Evolutionary conservation across 805 yeast species (phyloP).

Genomic region (Danielozyma ontarioensis): DNA sequence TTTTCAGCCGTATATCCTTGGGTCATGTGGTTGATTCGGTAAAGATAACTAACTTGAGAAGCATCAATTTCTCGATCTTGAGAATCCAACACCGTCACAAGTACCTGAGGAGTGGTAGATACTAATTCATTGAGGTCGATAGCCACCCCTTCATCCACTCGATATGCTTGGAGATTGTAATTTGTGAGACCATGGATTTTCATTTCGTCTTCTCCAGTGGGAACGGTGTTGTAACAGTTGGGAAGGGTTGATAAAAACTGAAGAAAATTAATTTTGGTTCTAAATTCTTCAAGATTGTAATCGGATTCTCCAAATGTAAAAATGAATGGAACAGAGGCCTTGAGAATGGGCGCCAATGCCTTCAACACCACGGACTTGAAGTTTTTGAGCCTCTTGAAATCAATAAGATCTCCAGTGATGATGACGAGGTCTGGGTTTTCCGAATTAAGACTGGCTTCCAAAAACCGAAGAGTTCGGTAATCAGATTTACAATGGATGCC

Average conservation of each 20-base stretch:
- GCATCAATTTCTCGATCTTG: slow-evolving; percentile 20
- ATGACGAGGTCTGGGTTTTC: slow-evolving; percentile 32
- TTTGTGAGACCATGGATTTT: slow-evolving; percentile 33
- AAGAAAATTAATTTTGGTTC: slow-evolving; percentile 13
- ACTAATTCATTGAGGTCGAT: slow-evolving; percentile 1
- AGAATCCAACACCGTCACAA: slow-evolving; percentile 32
- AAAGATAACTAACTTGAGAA: slow-evolving; percentile 30
- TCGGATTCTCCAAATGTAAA: slow-evolving; percentile 39
- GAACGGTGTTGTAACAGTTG: slow-evolving; percentile 25
- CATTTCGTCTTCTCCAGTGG: slow-evolving; percentile 8
- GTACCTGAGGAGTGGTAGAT: slow-evolving; percentile 13
- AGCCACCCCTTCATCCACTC: slow-evolving; percentile 2
- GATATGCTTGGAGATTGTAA: slow-evolving; percentile 24
- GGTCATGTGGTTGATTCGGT: slow-evolving; percentile 17
- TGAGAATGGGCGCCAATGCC: slow-evolving; percentile 28
- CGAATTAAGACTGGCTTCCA: slow-evolving; percentile 16
- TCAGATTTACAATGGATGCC: slow-evolving; percentile 22
- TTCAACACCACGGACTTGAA: slow-evolving; percentile 26
- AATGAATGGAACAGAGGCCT: slow-evolving; percentile 24
- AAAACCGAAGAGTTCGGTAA: slow-evolving; percentile 24
- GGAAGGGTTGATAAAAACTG: slow-evolving; percentile 30
- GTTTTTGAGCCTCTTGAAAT: slow-evolving; percentile 19
- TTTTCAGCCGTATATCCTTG: not conserved
- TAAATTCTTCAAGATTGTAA: slow-evolving; percentile 4
- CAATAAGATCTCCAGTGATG: slow-evolving; percentile 38